A percentile compares a stretch with the other conserved stretches of the same genome.
These are phyloP conservation scores for Pseudogymnoascus sp. DNA, from an alignment of 2,329 filamentous ascomycete species.

Conservation along the genomic window DNA sequence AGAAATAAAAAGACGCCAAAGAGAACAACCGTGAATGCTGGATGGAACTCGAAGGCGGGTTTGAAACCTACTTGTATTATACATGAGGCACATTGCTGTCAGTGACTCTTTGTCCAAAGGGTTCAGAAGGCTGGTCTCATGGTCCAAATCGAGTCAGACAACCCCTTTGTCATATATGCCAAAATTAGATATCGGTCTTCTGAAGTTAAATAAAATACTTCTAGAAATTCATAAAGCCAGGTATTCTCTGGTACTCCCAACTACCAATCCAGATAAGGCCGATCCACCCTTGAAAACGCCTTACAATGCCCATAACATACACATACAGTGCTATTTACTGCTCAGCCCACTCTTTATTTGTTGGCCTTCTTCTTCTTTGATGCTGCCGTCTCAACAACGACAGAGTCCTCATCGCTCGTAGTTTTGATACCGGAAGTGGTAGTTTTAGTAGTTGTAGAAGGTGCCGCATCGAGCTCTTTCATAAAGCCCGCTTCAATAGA, in stretches of 20 bases:
- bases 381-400: conserved; percentile 60
- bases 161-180: neutral
- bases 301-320: conserved; percentile 11
- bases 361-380: conserved; percentile 59
- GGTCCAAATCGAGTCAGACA: conserved; percentile 1
- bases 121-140: neutral
- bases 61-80: conserved; percentile 4
- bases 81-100: neutral
- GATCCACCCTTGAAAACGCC: conserved; percentile 4
- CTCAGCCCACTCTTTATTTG: conserved; percentile 38
- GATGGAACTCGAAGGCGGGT: neutral
- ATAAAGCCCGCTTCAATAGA: conserved; percentile 70
- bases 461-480: conserved; percentile 69
- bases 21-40: neutral
- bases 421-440: conserved; percentile 31
- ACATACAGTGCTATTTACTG: conserved; percentile 7
- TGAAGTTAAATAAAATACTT: conserved; percentile 8
- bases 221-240: conserved; percentile 4
- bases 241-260: conserved; percentile 4
- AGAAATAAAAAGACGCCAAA: neutral
- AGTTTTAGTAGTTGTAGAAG: conserved; percentile 40
- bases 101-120: neutral
- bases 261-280: neutral
- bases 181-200: conserved; percentile 5
- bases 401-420: conserved; percentile 63